These are phyloP conservation scores for Penicillium diatomitis DNA, from an alignment of 495 filamentous ascomycete genomes.

Conservation along the genomic window DNA sequence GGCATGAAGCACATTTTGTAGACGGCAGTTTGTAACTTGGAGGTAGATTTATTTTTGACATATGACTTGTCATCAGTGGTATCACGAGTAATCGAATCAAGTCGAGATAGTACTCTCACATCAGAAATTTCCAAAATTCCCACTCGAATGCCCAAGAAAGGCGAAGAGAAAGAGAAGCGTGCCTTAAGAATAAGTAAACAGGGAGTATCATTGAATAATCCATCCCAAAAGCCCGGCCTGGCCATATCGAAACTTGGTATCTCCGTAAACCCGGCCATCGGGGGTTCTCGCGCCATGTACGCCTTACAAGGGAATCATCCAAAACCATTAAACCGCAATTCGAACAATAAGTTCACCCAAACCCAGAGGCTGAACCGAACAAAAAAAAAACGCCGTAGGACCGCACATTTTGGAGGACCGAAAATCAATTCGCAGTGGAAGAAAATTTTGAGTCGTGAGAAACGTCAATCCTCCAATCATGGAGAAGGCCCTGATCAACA, in stretches of 20 bases:
- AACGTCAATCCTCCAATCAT: conserved; percentile 12
- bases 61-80: no score
- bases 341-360: conserved; percentile 11
- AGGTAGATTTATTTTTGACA: no score
- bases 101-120: no score
- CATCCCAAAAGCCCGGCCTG: conserved; percentile 15
- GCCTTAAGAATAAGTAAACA: neutral
- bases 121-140: no score
- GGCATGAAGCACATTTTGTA: no score
- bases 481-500: neutral
- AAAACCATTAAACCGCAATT: conserved; percentile 6
- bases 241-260: conserved; percentile 22
- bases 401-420: conserved; percentile 4
- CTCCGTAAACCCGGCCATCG: conserved; percentile 19
- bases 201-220: conserved; percentile 4
- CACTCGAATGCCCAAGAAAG: no score
- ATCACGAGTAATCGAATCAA: no score
- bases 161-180: neutral
- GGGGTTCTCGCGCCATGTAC: conserved; percentile 22
- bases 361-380: conserved; percentile 1
- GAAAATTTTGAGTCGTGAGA: conserved; percentile 20
- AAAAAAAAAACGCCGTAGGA: conserved; percentile 15
- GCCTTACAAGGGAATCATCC: conserved; percentile 18
- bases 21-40: no score
- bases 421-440: conserved; percentile 17